phyloP scores from a whole-genome alignment of 768 basidiomycete genomes.

The Lactarius sp. region DNA sequence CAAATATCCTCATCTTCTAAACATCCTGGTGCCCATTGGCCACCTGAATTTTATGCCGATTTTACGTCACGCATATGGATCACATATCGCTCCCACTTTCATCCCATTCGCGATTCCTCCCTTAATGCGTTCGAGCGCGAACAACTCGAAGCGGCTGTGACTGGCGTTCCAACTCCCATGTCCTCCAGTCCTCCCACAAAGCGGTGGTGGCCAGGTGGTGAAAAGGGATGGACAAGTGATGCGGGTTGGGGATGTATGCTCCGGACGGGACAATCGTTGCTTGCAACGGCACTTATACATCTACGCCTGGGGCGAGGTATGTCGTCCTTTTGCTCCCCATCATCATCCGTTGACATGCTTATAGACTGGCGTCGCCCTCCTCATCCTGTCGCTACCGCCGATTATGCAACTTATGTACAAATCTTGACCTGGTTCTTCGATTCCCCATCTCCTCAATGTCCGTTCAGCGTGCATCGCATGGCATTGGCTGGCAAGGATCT shows the following conservation, averaged over 20 bases:
- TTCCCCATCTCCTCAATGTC: slow-evolving; percentile 73
- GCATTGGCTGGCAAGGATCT: slow-evolving; percentile 91
- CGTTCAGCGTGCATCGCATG: slow-evolving; percentile 96
- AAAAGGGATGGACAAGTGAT: slow-evolving; percentile 81
- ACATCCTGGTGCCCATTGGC: slow-evolving; percentile 46
- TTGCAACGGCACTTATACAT: slow-evolving; percentile 75
- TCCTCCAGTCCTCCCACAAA: slow-evolving; percentile 41
- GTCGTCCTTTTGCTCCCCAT: slow-evolving; percentile 27
- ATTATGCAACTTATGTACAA: slow-evolving; percentile 83
- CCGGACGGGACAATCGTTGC: slow-evolving; percentile 76
- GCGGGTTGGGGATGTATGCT: slow-evolving; percentile 93
- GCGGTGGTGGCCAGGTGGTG: slow-evolving; percentile 63
- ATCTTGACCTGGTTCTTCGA: slow-evolving; percentile 96
- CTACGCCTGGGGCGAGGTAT: slow-evolving; percentile 71
- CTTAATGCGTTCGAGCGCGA: slow-evolving; percentile 39
- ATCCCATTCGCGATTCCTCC: slow-evolving; percentile 67
- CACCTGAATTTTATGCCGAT: slow-evolving; percentile 79
- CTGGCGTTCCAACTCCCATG: slow-evolving; percentile 4
- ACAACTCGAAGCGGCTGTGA: slow-evolving; percentile 29
- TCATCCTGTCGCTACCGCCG: slow-evolving; percentile 49
- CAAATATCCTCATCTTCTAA: slow-evolving; percentile 28
- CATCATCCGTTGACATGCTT: neutral
- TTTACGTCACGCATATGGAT: slow-evolving; percentile 88
- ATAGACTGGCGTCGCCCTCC: slow-evolving; percentile 84
- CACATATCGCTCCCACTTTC: slow-evolving; percentile 86